Conservation (phyloP, 805 yeast species). For the Kodamaea restingae region DNA sequence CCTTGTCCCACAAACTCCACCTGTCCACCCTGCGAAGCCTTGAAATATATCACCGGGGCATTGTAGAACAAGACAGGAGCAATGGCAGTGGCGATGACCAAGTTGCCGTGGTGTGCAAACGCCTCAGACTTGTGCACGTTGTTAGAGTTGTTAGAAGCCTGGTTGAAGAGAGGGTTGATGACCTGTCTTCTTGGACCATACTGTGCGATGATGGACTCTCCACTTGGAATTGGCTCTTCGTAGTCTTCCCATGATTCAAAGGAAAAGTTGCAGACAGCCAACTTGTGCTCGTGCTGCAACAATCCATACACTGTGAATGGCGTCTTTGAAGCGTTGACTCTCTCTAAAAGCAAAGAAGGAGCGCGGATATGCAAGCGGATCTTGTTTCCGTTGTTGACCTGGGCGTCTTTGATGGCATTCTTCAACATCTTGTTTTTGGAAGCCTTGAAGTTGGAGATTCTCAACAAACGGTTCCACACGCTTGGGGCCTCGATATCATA, state of each 20-base stretch:
- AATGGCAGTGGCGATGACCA: slow-evolving; percentile 75
- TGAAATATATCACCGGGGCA: slow-evolving; percentile 82
- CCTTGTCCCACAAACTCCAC: slow-evolving; percentile 84
- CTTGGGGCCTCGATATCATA: slow-evolving; percentile 69
- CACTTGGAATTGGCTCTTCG: slow-evolving; percentile 80
- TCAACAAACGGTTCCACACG: slow-evolving; percentile 70
- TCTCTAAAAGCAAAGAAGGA: slow-evolving; percentile 45
- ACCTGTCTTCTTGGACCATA: slow-evolving; percentile 89
- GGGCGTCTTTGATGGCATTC: slow-evolving; percentile 45
- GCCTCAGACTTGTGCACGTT: slow-evolving; percentile 85
- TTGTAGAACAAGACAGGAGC: slow-evolving; percentile 83
- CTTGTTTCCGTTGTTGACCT: slow-evolving; percentile 53
- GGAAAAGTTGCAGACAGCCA: slow-evolving; percentile 76
- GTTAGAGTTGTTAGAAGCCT: slow-evolving; percentile 70
- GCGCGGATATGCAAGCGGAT: slow-evolving; percentile 58
- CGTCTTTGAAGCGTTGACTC: slow-evolving; percentile 36
- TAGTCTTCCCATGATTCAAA: slow-evolving; percentile 87
- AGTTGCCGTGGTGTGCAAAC: slow-evolving; percentile 70
- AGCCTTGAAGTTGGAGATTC: slow-evolving; percentile 73
- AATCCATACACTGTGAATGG: slow-evolving; percentile 72
- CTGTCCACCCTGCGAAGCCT: slow-evolving; percentile 46
- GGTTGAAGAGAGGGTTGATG: slow-evolving; percentile 79
- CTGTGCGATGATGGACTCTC: slow-evolving; percentile 76
- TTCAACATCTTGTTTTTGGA: slow-evolving; percentile 67
- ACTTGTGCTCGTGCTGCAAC: slow-evolving; percentile 80